phyloP scores from a whole-genome alignment of 352 stramenopile species.

The Globisporangium camurandrum region DNA sequence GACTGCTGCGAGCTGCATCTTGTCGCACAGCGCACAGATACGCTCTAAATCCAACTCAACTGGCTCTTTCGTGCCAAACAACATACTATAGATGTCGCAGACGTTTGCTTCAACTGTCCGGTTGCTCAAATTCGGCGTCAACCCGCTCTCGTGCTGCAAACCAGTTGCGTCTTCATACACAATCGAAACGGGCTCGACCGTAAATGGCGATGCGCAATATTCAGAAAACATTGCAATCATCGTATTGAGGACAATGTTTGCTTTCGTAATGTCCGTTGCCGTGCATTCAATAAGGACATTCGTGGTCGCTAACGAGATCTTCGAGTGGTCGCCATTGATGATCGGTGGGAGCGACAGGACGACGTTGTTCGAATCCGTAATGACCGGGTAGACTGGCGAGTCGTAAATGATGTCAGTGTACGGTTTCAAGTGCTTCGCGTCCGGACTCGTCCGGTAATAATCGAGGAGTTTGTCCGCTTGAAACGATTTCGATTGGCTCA shows the following conservation, averaged over 20 bases:
- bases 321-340: slow-evolving; percentile 97
- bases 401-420: slow-evolving; percentile 99
- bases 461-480: slow-evolving; percentile 93
- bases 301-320: slow-evolving; percentile 96
- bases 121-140: slow-evolving; percentile 91
- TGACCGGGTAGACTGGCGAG: slow-evolving; percentile 95
- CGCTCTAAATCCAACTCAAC: slow-evolving; percentile 79
- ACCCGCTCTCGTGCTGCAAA: slow-evolving; percentile 46
- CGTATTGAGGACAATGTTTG: slow-evolving; percentile 99
- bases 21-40: slow-evolving; percentile 93
- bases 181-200: slow-evolving; percentile 95
- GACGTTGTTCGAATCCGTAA: slow-evolving; percentile 93
- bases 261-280: slow-evolving; percentile 99
- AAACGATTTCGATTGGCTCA: slow-evolving; percentile 89
- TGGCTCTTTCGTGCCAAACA: slow-evolving; percentile 72
- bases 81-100: slow-evolving; percentile 85
- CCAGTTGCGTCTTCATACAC: slow-evolving; percentile 92
- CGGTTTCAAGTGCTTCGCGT: slow-evolving; percentile 97
- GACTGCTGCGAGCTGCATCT: slow-evolving; percentile 96
- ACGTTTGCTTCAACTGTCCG: slow-evolving; percentile 80
- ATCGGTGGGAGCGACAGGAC: slow-evolving; percentile 98
- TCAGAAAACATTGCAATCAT: slow-evolving; percentile 99
- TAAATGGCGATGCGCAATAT: slow-evolving; percentile 96
- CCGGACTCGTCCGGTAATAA: slow-evolving; percentile 92
- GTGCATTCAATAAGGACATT: slow-evolving; percentile 99